Evolutionary conservation across 805 yeast species (phyloP), one percentile per base, ranked within the genome.

Genomic region (Candida maris): DNA sequence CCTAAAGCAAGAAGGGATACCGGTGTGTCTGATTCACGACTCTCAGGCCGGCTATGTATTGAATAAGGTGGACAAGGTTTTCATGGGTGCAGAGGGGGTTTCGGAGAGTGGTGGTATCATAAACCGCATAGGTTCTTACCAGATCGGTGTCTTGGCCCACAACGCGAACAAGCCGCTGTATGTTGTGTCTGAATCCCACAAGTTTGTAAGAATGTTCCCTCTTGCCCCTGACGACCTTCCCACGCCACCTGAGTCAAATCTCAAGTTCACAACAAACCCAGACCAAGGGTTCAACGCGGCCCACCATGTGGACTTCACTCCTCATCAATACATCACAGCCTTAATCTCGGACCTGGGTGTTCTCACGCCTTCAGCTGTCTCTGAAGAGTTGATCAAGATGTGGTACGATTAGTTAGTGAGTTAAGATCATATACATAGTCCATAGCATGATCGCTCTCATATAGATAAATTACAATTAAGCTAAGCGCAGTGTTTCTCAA

Each of bases 81-180:
- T 93, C 46, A 93, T 93, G 47, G 99, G 99, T 37, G 98, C 98
- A 1, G 98, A 93, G 63, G 99, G 99, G 49, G 99, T 93, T 3
- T 95, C 96, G 3, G 99, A 93, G 66, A 83, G 94, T 58, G 99
- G 99, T 38, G 99, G 99, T 22, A 87, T 94, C 32, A 91, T 93
- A 49, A 93, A 93, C 62, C 89, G 85, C 49, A 81, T 93, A 44
- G 99, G 99, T 5, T 81, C 95, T 2, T 93, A 86, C 61, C 96
- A 93, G 54, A 82, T 91, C 32, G 97, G 97, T 26, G 91, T 93
- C 30, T 65, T 93, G 40, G 96, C 97, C 3, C 82, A 85, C 50
- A 79, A 83, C 41, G 85, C 95, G 42, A 84, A 87, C 57, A 91
- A 87, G 58, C 98, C 97, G 4, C 75, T 93, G 30, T 93, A 89